Percentiles rank a stretch among this genome's conserved stretches.
phyloP scores from a whole-genome alignment of 768 basidiomycete species.

The Mycena maculata region DNA sequence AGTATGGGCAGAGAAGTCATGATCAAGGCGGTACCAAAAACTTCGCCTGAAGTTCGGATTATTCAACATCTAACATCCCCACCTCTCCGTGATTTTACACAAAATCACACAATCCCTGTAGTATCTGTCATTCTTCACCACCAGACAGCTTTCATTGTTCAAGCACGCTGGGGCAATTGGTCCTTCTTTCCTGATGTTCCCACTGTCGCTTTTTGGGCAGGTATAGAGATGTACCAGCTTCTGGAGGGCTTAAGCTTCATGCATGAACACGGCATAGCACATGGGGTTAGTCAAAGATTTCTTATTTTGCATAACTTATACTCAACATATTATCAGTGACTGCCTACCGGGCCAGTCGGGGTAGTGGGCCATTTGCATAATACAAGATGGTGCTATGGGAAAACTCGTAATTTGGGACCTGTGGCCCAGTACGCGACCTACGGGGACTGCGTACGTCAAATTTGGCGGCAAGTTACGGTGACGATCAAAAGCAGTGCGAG shows the following conservation, averaged over 20 bases:
- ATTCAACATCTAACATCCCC: not conserved
- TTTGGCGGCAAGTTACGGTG: too few species aligned
- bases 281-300: not conserved
- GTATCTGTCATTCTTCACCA: not conserved
- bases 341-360: too few species aligned
- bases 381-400: too few species aligned
- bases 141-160: slow-evolving; percentile 1
- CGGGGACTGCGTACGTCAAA: too few species aligned
- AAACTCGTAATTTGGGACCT: too few species aligned
- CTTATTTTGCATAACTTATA: not conserved
- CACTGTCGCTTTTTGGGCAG: slow-evolving; percentile 3
- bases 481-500: too few species aligned
- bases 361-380: too few species aligned
- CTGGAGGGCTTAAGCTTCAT: not conserved
- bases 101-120: slow-evolving; percentile 16
- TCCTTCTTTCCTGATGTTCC: not conserved
- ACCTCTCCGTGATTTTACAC: not conserved
- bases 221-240: not conserved
- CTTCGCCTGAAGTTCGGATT: not conserved
- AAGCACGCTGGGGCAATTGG: not conserved
- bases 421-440: too few species aligned
- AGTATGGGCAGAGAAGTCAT: not conserved
- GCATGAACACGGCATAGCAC: slow-evolving; percentile 5
- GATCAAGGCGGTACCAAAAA: slow-evolving; percentile 7
- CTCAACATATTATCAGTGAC: too few species aligned